Evolutionary conservation across 2,329 filamentous ascomycete genomes (phyloP), one percentile per base, ranked within the genome.

Genomic region (Xylaria sp.): DNA sequence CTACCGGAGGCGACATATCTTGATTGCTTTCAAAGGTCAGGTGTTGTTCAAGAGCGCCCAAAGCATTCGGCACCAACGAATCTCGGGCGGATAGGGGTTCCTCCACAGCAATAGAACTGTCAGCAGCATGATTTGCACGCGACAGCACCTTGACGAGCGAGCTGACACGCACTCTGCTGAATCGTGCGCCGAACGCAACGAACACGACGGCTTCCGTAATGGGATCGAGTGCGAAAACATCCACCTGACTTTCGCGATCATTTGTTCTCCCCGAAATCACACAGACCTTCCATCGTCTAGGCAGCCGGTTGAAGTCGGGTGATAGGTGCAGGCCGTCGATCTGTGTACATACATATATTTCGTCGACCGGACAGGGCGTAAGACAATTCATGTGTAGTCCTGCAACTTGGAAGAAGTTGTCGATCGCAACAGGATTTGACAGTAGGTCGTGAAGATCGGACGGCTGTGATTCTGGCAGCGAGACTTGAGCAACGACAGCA

Each of bases 341-440:
- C 11, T 42, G 37, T 42, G 37, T 10, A 13, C 37, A 42, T 3
- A 42, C 37, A 42, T 42, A 46, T 13, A 46, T 2, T 16, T 46
- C 42, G n/a, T 68, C 72, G 77, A 72, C 58, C 63, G 67, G 61
- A 42, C 37, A 42, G 37, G 37, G 37, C 11, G 8, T 9, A 8
- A 42, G 37, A 42, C 37, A 42, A 42, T 77, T 78, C 5, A 72
- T 67, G 54, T 61, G 76, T 1, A 77, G 67, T 2, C 75, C 75
- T 13, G 53, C 73, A 0, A 76, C 68, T 59, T 77, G 76, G 39
- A 71, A 64, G 60, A 76, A 46, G 6, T 16, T n/a, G n/a, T 46
- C 42, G 2, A 16, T n/a, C 3, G 37, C 37, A 42, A 42, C 37
- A 13, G 37, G 37, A 8, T 42, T 42, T 8, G 37, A 42, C 5